Evolutionary conservation across 2,329 filamentous ascomycete genomes (phyloP).

Genomic region (Aurifilum marmelostoma): DNA sequence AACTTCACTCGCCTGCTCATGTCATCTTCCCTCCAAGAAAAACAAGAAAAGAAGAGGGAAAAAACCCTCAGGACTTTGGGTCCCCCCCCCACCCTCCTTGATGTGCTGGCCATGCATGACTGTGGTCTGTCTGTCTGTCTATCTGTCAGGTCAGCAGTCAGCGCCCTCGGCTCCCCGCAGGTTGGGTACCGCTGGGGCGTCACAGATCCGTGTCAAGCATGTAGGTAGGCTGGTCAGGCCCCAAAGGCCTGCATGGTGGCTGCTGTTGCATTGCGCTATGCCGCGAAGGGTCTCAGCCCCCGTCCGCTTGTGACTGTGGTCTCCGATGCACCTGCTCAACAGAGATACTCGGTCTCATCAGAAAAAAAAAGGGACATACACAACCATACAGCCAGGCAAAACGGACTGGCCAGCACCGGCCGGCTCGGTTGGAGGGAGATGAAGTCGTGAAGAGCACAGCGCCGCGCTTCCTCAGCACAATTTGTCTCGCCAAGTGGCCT

Average conservation of each 20-base stretch:
- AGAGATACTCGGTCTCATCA: background rate
- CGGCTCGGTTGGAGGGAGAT: background rate
- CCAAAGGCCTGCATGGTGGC: slow-evolving; percentile 10
- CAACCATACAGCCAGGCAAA: background rate
- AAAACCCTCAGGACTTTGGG: background rate
- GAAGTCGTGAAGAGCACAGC: background rate
- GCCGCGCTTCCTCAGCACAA: too few relatives aligned
- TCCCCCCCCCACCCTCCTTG: background rate
- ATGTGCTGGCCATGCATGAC: background rate
- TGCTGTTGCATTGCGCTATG: slow-evolving; percentile 20
- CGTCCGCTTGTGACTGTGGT: slow-evolving; percentile 8
- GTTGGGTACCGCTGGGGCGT: slow-evolving; percentile 6
- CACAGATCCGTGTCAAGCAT: background rate
- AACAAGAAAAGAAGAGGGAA: background rate
- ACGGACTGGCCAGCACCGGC: background rate
- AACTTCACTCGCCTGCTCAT: background rate
- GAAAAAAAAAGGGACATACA: background rate
- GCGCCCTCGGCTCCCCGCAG: slow-evolving; percentile 7
- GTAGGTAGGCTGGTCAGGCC: slow-evolving; percentile 14
- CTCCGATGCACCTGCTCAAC: slow-evolving; percentile 4
- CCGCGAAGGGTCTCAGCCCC: slow-evolving; percentile 7
- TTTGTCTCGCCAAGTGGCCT: slow-evolving; percentile 7
- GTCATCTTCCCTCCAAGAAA: background rate
- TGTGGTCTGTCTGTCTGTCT: slow-evolving; percentile 6
- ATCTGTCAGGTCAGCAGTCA: slow-evolving; percentile 6